phyloP scores from a whole-genome alignment of 352 stramenopile species.

The Phytophthora europaea region DNA sequence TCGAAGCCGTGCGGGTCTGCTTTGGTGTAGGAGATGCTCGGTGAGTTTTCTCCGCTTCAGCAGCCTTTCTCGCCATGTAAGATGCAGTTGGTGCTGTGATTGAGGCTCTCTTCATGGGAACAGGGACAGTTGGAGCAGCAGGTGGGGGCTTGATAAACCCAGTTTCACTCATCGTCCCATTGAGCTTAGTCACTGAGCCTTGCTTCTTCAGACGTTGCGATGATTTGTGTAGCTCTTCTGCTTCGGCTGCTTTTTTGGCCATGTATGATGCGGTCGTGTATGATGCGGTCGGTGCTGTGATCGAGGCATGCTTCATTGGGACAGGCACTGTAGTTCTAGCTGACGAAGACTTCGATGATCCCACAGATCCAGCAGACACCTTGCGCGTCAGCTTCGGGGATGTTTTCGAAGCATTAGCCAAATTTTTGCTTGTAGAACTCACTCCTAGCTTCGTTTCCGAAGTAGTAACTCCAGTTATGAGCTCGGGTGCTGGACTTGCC shows the following conservation, averaged over 20 bases:
- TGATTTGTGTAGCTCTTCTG: constrained; percentile 16
- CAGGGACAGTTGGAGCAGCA: constrained; percentile 31
- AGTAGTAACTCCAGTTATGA: constrained; percentile 16
- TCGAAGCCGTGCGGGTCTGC: not conserved
- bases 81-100: constrained; percentile 40
- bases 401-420: not conserved
- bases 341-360: constrained; percentile 21
- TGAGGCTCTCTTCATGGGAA: constrained; percentile 37
- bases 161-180: constrained; percentile 25
- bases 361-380: constrained; percentile 29
- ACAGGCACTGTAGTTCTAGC: constrained; percentile 23
- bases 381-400: constrained; percentile 34
- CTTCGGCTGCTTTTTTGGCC: constrained; percentile 35
- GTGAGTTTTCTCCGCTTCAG: constrained; percentile 18
- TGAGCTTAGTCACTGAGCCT: constrained; percentile 19
- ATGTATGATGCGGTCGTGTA: constrained; percentile 39
- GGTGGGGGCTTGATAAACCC: constrained; percentile 37
- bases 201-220: constrained; percentile 28
- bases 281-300: constrained; percentile 41
- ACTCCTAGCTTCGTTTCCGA: constrained; percentile 12
- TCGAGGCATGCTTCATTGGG: constrained; percentile 40
- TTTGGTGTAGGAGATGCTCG: not conserved
- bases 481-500: constrained; percentile 11
- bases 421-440: constrained; percentile 12
- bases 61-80: constrained; percentile 34